Percentiles rank a stretch among this genome's conserved stretches.
These are phyloP conservation scores for Alternaria sp. DNA, from an alignment of 2,329 filamentous ascomycete species.

Conservation along the genomic window DNA sequence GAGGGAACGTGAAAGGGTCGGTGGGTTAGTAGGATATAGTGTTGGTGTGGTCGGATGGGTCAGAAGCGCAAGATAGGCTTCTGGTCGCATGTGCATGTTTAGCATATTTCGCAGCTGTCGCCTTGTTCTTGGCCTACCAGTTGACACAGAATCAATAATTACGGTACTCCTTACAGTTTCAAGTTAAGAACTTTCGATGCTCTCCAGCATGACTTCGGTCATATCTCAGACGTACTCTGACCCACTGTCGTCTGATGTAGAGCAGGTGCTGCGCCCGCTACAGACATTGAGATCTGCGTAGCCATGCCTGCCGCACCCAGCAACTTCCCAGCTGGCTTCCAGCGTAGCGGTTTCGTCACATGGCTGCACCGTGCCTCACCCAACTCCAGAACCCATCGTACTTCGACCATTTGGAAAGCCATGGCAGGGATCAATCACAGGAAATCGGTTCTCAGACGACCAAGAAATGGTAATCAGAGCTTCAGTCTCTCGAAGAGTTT, in stretches of 20 bases:
- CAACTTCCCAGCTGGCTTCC: neutral
- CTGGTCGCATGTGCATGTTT: neutral
- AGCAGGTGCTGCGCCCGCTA: neutral
- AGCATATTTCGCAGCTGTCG: neutral
- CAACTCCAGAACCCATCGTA: neutral
- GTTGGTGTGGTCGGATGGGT: conserved; percentile 85
- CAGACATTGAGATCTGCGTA: neutral
- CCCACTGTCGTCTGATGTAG: neutral
- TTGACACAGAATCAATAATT: neutral
- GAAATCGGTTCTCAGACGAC: neutral
- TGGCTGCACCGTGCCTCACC: neutral
- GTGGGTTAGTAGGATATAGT: conserved; percentile 83
- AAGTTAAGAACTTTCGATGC: neutral
- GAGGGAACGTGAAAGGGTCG: conserved; percentile 72
- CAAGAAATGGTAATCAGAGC: neutral
- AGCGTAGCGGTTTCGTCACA: neutral
- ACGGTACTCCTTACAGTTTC: neutral
- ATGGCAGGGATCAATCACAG: neutral
- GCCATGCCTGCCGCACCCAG: neutral
- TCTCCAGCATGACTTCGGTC: neutral
- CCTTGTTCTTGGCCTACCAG: neutral
- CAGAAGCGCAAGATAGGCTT: conserved; percentile 55
- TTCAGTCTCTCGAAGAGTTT: neutral
- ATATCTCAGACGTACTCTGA: neutral
- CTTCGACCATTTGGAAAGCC: neutral